Evolutionary conservation across 2,329 filamentous ascomycete species (phyloP), one percentile per base, ranked within the genome.

Genomic region (Arthrobotrys pseudoclavata): DNA sequence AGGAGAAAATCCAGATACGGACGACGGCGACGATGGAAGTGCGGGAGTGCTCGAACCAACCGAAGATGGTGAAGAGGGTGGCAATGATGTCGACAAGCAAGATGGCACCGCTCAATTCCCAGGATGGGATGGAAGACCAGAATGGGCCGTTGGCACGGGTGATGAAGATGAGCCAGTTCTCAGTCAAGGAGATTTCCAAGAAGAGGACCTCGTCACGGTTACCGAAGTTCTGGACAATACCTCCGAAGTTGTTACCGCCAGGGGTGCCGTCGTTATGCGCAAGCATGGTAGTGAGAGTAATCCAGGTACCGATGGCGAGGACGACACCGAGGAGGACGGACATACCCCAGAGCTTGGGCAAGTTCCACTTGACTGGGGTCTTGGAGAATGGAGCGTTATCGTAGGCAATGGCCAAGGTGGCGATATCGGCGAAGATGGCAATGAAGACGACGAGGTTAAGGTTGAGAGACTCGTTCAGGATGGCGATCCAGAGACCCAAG

Each of bases 111-210:
- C 87, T 84, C 52, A 97, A 87, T 85, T 96, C 92, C 91, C 92
- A 94, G 78, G 93, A 96, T 76, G 94, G 93, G 75, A 93, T 89
- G 24, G 92, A 94, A 2, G 92, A 94, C 93, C 93, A 96, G 88
- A 96, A 95, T 68, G 93, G 92, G 82, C 93, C 93, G 85, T 94
- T 94, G 85, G 93, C 91, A 87, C 94, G 93, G 80, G 93, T 97
- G 86, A 97, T 95, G 87, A 97, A 96, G 85, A 97, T 97, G 64
- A 97, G 88, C 93, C 94, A 97, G 86, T 96, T 97, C 88, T 97
- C 92, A 77, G 93, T 94, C 68, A 97, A 89, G 12, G 92, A 93
- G 84, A 97, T 92, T 86, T 97, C 89, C 42, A 97, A 90, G 89
- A 97, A 97, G 82, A 97, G 85, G 74, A 97, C 90, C 81, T 90